These are phyloP conservation scores for Penicillium canescens DNA, from an alignment of 495 filamentous ascomycete species.

Conservation along the genomic window DNA sequence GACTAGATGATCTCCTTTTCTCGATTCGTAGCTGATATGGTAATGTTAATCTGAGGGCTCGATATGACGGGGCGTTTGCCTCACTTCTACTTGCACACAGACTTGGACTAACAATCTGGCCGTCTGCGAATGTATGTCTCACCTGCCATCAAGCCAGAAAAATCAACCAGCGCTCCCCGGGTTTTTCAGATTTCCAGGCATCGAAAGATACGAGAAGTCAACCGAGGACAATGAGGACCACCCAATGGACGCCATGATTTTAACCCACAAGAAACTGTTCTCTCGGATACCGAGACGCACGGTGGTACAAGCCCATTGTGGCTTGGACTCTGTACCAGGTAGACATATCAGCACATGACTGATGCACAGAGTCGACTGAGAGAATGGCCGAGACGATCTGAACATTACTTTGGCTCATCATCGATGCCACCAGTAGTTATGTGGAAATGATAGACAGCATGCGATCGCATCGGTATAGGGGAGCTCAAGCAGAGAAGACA, in stretches of 20 bases:
- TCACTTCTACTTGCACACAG: background rate
- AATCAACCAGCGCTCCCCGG: background rate
- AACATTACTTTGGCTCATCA: background rate
- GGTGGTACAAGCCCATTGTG: no score
- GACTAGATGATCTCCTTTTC: background rate
- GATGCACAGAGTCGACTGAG: no score
- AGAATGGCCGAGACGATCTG: no score
- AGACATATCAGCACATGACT: no score
- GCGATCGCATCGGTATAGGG: background rate
- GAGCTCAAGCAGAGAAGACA: background rate
- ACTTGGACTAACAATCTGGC: background rate
- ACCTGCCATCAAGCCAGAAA: background rate
- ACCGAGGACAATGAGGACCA: no score
- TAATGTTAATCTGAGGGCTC: background rate
- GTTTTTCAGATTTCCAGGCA: no score
- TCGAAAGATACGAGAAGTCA: no score
- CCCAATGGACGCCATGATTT: no score
- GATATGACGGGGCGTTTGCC: background rate
- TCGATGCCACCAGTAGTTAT: background rate
- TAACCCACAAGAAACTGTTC: no score
- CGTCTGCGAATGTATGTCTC: background rate
- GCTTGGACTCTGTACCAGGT: no score
- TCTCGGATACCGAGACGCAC: no score
- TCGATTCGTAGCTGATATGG: conserved; percentile 1
- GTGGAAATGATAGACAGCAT: background rate